Evolutionary conservation across 495 filamentous ascomycete species (phyloP), one percentile per base, ranked within the genome.

Genomic region (Aspergillus conjunctus): DNA sequence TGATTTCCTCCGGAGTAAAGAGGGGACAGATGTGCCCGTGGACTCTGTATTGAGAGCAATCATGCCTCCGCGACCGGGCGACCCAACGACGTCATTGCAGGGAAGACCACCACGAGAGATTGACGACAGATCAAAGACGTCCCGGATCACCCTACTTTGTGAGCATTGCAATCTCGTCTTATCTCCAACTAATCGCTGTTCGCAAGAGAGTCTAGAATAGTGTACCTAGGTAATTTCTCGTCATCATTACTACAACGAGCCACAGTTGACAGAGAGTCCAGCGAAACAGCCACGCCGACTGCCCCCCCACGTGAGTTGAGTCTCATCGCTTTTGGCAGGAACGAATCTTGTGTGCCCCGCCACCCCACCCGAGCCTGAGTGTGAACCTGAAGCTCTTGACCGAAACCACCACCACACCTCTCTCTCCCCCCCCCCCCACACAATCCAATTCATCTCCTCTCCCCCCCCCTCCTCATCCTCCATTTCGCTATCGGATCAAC

Each of bases 331-430:
- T 59, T 31, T 49, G 62, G 57, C 53, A 54, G 43, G 49, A 55
- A 54, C 50, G 55, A 22, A 22, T 58, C 30, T 39, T 43, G 44
- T 43, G 44, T 66, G 59, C 63, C 63, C 63, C 63, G 63, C 63
- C 59, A 62, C 63, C 59, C 63, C 55, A 58, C 63, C 52, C 56
- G 52, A 59, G 62, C 33, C 62, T 64, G 50, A 26, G 5, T 26
- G 2, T 26, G 26, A 26, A 26, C 5, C 26, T 26, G 39, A 43
- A 43, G 39, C 39, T 43, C 7, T 56, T 64, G 61, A 64, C 58
- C 58, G 58, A 58, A 50, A 44, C 37, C 53, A 59, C 55, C 51
- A 46, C 43, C 33, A 22, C 32, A 5, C 17, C 32, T 34, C 22
- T 26, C 17, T 26, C 26, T 26, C 41, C 11, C 7, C 33, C 7